Conservation (phyloP, 306 rosid species). For the Medicago ruthenica region DNA sequence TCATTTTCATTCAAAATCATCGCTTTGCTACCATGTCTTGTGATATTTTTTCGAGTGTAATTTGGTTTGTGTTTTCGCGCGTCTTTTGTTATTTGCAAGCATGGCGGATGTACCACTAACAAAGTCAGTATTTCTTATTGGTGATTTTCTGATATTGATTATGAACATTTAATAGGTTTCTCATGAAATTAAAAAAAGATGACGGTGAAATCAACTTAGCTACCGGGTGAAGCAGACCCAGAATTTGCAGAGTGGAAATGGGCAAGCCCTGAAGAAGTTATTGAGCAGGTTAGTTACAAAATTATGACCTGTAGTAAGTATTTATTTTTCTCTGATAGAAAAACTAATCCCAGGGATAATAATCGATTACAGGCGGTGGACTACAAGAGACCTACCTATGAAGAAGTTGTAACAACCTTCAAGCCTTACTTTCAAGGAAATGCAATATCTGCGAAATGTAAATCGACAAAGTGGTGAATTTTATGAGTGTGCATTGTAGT, state of each 20-base stretch:
- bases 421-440: constrained; percentile 70
- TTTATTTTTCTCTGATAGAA: constrained; percentile 9
- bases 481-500: constrained; percentile 45
- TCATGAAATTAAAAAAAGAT: constrained; percentile 75
- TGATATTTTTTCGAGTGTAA: no score
- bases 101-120: neutral
- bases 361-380: constrained; percentile 85
- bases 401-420: constrained; percentile 85
- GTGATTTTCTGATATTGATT: constrained; percentile 32
- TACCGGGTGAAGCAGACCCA: constrained; percentile 85
- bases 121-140: neutral
- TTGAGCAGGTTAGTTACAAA: constrained; percentile 79
- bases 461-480: constrained; percentile 92
- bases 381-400: constrained; percentile 96
- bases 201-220: constrained; percentile 84
- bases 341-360: constrained; percentile 21
- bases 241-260: constrained; percentile 99
- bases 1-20: neutral
- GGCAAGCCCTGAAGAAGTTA: constrained; percentile 86
- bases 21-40: no score
- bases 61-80: no score
- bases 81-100: no score
- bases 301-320: neutral
- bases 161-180: constrained; percentile 69
- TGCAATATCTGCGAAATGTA: constrained; percentile 71